Evolutionary conservation across 2,329 filamentous ascomycete genomes (phyloP).

Genomic region (Nannizzia gypsea): DNA sequence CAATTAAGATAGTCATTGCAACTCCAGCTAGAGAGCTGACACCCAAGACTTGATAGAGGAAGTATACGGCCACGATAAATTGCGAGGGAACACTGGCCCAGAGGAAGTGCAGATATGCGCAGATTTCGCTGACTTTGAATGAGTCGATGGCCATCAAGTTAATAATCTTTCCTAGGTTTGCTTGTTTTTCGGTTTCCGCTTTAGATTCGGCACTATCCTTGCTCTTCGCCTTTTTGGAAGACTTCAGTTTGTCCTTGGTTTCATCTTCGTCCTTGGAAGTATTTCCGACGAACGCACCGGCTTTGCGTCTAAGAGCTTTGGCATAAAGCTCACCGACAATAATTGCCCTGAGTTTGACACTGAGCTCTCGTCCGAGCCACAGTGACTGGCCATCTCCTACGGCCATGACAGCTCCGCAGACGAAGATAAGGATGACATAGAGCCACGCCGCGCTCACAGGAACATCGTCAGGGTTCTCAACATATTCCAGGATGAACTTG

Average conservation of each 20-base stretch:
- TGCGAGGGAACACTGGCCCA: conserved; percentile 85
- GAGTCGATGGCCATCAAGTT: conserved; percentile 99
- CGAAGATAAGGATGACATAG: conserved; percentile 79
- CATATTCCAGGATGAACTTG: conserved; percentile 82
- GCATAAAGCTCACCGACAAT: conserved; percentile 96
- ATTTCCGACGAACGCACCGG: conserved; percentile 64
- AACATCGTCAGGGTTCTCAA: conserved; percentile 66
- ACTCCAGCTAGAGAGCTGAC: conserved; percentile 90
- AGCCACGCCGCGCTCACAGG: conserved; percentile 89
- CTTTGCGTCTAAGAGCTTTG: conserved; percentile 85
- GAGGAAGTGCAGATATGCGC: conserved; percentile 91
- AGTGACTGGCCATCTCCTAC: conserved; percentile 74
- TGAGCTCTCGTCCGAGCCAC: conserved; percentile 89
- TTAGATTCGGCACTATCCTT: conserved; percentile 18
- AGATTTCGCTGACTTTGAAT: conserved; percentile 94
- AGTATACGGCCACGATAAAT: conserved; percentile 62
- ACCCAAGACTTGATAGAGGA: conserved; percentile 85
- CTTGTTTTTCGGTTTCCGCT: conserved; percentile 52
- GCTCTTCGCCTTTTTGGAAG: conserved; percentile 17
- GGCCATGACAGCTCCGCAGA: conserved; percentile 70
- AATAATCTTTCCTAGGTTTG: conserved; percentile 94
- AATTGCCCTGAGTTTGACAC: conserved; percentile 83
- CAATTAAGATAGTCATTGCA: conserved; percentile 72
- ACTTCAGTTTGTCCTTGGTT: conserved; percentile 23
- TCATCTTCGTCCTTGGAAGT: conserved; percentile 24